Base-by-base conservation (phyloP, 2,329 filamentous ascomycete species). In the Biscogniauxia sp. region DNA sequence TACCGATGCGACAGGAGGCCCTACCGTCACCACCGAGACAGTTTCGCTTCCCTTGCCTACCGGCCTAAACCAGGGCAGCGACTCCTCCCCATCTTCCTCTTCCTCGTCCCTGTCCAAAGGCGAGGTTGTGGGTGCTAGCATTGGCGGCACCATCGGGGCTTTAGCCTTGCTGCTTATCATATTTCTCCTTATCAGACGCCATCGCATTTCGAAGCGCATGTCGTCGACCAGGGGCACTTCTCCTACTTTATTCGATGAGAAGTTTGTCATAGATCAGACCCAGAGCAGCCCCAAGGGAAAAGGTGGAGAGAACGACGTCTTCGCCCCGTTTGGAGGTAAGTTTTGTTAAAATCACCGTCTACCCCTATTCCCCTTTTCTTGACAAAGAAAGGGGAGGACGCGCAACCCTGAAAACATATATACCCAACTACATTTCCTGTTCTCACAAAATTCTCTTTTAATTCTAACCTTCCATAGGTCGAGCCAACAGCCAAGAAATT, bases 241-340 rank as follows among this genome's bases (percentile, higher is more conserved):
- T 11, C n/a, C 23, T 0, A 25, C 25, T 17, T 28, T 5, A 13
- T 53, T 32, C 8, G 56, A 63, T 28, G 54, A 65, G 50, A 66
- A 64, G 20, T 56, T 61, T 51, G 55, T 58, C 50, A 55, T 54
- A 37, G 55, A 56, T 23, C 57, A 56, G 11, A 58, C 20, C 13
- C 55, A 51, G 37, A 45, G 37, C 37, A 45, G 7, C 56, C 60
- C 55, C 54, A 53, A 55, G 7, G 55, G 45, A 66, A 61, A 41
- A 66, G 61, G 59, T 58, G 62, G 37, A 25, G 49, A n/a, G 63
- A 61, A 51, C 20, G 77, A 79, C 56, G 74, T 78, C 1, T 80
- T 81, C 67, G 77, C 76, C 1, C 74, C 77, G 11, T 80, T 80
- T 70, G 78, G 79, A 73, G 79, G 80, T 80, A 67, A 68, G 72